Evolutionary conservation across 768 basidiomycete species (phyloP).

Genomic region (Cyclocybe cylindracea): DNA sequence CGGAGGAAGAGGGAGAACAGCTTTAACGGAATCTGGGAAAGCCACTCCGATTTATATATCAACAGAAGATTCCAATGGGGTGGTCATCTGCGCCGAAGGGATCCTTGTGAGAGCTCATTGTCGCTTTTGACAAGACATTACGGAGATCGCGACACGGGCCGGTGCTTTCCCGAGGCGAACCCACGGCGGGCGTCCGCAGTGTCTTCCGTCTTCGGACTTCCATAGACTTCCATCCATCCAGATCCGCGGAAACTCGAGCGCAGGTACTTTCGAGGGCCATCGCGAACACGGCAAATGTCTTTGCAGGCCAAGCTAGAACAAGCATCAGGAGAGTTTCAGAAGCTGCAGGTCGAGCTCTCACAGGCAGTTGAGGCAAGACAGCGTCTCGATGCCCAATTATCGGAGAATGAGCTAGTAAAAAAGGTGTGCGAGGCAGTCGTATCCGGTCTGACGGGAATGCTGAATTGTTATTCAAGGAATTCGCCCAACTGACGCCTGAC

Average conservation of each 20-base stretch:
- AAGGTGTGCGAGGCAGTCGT: slow-evolving; percentile 50
- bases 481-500: slow-evolving; percentile 66
- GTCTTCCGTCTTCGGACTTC: neutral
- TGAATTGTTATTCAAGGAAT: slow-evolving; percentile 60
- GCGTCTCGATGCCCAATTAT: slow-evolving; percentile 84
- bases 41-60: neutral
- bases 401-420: slow-evolving; percentile 91
- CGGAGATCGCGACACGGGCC: too few species aligned
- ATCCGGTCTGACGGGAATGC: neutral
- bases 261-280: slow-evolving; percentile 15
- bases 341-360: slow-evolving; percentile 74
- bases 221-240: neutral
- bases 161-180: too few species aligned
- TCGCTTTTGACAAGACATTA: too few species aligned
- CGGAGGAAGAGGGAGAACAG: neutral
- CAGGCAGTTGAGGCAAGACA: slow-evolving; percentile 79
- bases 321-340: slow-evolving; percentile 76
- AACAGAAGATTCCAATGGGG: too few species aligned
- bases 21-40: too few species aligned
- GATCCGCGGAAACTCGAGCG: neutral
- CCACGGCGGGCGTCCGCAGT: too few species aligned
- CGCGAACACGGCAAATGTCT: slow-evolving; percentile 40
- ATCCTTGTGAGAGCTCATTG: too few species aligned
- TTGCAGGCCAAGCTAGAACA: slow-evolving; percentile 63
- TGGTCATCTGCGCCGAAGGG: too few species aligned